Base-by-base conservation (phyloP, 345 rosid genomes). In the Ailanthus altissimus region DNA sequence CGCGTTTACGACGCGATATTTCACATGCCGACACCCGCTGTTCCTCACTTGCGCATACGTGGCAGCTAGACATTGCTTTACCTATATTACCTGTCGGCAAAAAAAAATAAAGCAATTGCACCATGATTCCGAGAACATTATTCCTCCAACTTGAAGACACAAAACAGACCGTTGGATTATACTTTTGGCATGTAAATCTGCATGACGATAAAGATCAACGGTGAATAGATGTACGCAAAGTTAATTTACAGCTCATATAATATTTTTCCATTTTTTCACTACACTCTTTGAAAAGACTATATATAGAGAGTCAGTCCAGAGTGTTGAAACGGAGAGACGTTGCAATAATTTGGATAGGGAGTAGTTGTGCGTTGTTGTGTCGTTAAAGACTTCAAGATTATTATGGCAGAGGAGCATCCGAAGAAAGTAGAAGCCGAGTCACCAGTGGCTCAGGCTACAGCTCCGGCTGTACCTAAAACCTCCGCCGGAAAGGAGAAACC, bases 321-420 rank as follows among this genome's bases (percentile, higher is more conserved):
- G 38, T 32, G 38, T 32, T 32, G 8, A 6, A 67, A 7, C 21
- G 26, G 15, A 47, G 45, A 15, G 5, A 50, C 40, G 56, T 26
- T 49, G n/a, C 23, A 50, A 49, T 16, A 28, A 16, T 49, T 42
- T 15, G 46, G 4, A 62, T 62, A 2, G 23, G 15, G 32, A 49
- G 15, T 25, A 8, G 73, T 46, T 28, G 11, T 69, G 73, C 26
- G 23, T 21, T 68, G 14, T 16, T 15, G 25, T 16, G 67, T n/a
- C 50, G 16, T 28, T 4, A 16, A n/a, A 32, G 2, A 18, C 56
- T 7, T 15, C 18, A 67, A 43, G 74, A 64, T 25, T 68, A 64
- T 21, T 68, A 91, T 93, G 97, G 92, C 93, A 61, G 93, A 86
- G 85, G 54, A 42, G 58, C 87, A 86, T 72, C 75, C 49, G 58